Evolutionary conservation across 371 early-diverging fungal genomes (phyloP), one percentile per base, ranked within the genome.

Genomic region (Rhizopus delemar): DNA sequence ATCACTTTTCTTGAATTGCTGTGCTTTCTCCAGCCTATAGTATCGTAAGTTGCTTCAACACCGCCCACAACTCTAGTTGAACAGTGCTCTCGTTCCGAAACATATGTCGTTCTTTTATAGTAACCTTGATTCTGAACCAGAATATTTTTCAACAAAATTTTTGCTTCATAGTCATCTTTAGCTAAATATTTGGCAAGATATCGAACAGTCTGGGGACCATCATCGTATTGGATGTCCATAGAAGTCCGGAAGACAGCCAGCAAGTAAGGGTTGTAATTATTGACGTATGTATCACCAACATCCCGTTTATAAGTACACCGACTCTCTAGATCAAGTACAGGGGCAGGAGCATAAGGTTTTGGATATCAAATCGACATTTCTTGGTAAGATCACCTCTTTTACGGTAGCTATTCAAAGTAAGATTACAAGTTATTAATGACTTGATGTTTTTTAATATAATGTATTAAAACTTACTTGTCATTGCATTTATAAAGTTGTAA

Each of bases 201-300:
- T 32, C 33, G 29, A 6, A 60, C 29, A n/a, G 53, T 53, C 16
- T 36, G 48, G 3, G 46, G 29, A 0, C 60, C 60, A 1, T 46
- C 12, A 16, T 53, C 53, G n/a, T 39, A 28, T 16, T 60, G 60
- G 39, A 60, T 53, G 53, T 60, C 60, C 60, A 60, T 60, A 15
- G 5, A 31, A 0, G 54, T 39, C 13, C 32, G n/a, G 11, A 53
- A 48, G 2, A 48, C 9, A 34, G 53, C 53, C 0, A 60, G 13
- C 16, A 60, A 13, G n/a, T 39, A 60, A 3, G 60, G 53, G n/a
- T n/a, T n/a, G n/a, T n/a, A n/a, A n/a, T n/a, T n/a, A n/a, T 59
- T 59, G 0, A 59, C 46, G 7, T n/a, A 29, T 0, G 6, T 9
- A n/a, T 59, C 59, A 15, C 8, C 46, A 7, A 28, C 59, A 8